Evolutionary conservation across 2,329 filamentous ascomycete genomes (phyloP), one percentile per base, ranked within the genome.

Genomic region (Phaeophleospora eucalypticola): DNA sequence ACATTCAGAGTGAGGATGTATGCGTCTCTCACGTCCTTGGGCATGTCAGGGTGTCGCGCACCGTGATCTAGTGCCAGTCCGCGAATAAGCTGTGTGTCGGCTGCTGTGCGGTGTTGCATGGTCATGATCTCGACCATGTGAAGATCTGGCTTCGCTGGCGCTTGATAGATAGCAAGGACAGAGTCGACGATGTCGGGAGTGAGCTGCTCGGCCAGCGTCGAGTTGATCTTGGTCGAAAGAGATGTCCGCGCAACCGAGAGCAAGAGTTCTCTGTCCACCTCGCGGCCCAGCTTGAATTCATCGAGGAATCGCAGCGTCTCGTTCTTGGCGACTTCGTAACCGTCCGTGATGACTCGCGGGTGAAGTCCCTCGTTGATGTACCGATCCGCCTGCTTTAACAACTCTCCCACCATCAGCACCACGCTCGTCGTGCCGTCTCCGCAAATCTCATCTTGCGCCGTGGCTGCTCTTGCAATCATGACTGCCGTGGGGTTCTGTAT

Each of bases 51-150:
- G 71, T 98, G 93, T 65, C 93, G 82, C 10, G 93, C 90, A 58
- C 93, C 93, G 69, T 98, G 93, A 64, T 98, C 93, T 51, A 98
- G 76, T 8, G 89, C 93, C 48, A 98, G 78, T 50, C 93, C 93
- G 56, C 87, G 83, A 69, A 98, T 96, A 49, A 98, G 82, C 70
- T 95, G 89, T 47, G 93, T 98, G 70, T 98, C 93, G 24, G 93
- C 88, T 49, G 91, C 90, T 43, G 88, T 89, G 60, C 91, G 87
- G 75, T 98, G 93, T 75, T 98, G 93, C 91, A 98, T 97, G 69
- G 95, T 97, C 93, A 98, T 98, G 63, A 98, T 97, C 73, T 98
- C 93, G 58, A 98, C 80, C 93, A 98, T 98, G 76, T 97, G 91
- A 64, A 98, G 72, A 72, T 98, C 93, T 46, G 94, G 94, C 75